Percentiles rank a stretch among this genome's conserved stretches.
Evolutionary conservation across 768 basidiomycete genomes (phyloP).

Genomic region (Podaxis sp.): DNA sequence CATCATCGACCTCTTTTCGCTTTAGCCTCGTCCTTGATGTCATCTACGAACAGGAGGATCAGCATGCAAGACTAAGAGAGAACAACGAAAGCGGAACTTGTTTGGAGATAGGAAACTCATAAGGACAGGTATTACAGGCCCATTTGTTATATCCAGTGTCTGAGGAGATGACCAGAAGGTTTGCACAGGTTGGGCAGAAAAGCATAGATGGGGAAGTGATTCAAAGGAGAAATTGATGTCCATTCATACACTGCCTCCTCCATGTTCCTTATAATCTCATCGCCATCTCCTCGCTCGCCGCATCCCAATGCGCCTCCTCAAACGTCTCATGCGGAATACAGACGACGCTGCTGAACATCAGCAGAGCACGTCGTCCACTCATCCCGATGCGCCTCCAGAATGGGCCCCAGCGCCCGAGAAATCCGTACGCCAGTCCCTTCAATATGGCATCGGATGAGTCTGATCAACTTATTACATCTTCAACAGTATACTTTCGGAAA

Average conservation of each 20-base stretch:
- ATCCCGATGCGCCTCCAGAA: conserved; percentile 36
- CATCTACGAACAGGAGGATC: conserved; percentile 53
- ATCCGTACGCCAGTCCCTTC: conserved; percentile 28
- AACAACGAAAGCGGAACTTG: conserved; percentile 46
- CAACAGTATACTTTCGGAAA: conserved; percentile 44
- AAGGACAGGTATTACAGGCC: conserved; percentile 92
- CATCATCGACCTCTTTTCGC: conserved; percentile 93
- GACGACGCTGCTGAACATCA: not conserved
- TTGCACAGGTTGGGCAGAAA: conserved; percentile 94
- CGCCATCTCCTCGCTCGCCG: not conserved
- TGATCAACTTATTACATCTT: not conserved
- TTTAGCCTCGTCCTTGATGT: conserved; percentile 84
- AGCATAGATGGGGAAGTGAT: conserved; percentile 51
- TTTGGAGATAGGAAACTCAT: conserved; percentile 90
- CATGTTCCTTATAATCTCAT: not conserved
- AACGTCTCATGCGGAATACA: conserved; percentile 8
- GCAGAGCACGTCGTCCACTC: not conserved
- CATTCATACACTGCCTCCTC: conserved; percentile 10
- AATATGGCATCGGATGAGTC: not conserved
- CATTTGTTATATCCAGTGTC: conserved; percentile 88
- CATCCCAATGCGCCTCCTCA: conserved; percentile 13
- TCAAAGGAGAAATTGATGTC: not conserved
- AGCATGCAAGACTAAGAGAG: not conserved
- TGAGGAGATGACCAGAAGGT: conserved; percentile 75
- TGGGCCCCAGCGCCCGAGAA: conserved; percentile 62